A percentile compares a stretch with the other conserved stretches of the same genome.
These are phyloP conservation scores for Pseudozyma thailandica DNA, from an alignment of 1,284 basidiomycete species.

Conservation along the genomic window DNA sequence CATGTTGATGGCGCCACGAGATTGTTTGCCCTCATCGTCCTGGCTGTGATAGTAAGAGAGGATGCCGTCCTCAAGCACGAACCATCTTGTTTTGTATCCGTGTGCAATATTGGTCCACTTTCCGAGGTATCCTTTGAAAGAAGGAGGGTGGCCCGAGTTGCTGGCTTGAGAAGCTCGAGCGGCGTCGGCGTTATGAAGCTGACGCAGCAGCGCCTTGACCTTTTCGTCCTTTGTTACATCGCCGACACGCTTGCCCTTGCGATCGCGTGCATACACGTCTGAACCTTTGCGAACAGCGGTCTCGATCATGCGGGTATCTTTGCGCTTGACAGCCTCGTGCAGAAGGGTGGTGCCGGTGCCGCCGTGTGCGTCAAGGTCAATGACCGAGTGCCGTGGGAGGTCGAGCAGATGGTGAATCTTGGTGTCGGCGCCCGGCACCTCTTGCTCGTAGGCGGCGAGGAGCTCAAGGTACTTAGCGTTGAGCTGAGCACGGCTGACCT, in stretches of 20 bases:
- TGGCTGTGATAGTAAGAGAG: slow-evolving; percentile 83
- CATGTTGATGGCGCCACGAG: slow-evolving; percentile 89
- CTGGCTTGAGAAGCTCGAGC: slow-evolving; percentile 70
- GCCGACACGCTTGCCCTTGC: slow-evolving; percentile 78
- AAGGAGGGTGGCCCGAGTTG: slow-evolving; percentile 52
- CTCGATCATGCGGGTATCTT: slow-evolving; percentile 84
- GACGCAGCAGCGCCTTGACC: slow-evolving; percentile 83
- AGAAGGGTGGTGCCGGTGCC: slow-evolving; percentile 74
- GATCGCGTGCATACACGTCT: slow-evolving; percentile 88
- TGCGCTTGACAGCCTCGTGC: slow-evolving; percentile 86
- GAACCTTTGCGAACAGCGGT: slow-evolving; percentile 84
- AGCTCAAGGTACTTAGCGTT: slow-evolving; percentile 81
- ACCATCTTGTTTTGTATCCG: slow-evolving; percentile 93
- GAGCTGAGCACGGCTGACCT: slow-evolving; percentile 80
- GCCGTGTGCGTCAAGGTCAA: slow-evolving; percentile 60
- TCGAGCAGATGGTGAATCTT: slow-evolving; percentile 68
- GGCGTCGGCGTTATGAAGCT: slow-evolving; percentile 71
- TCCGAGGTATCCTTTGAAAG: slow-evolving; percentile 70
- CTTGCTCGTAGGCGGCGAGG: slow-evolving; percentile 70
- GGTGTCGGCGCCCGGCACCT: slow-evolving; percentile 70
- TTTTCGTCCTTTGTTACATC: slow-evolving; percentile 79
- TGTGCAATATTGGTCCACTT: slow-evolving; percentile 91
- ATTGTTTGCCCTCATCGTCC: slow-evolving; percentile 87
- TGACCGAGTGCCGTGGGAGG: slow-evolving; percentile 44
- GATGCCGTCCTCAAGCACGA: slow-evolving; percentile 86